A percentile compares a stretch with the other conserved stretches of the same genome.
These are phyloP conservation scores for Cordyceps sp. DNA, from an alignment of 2,329 filamentous ascomycete species.

Conservation along the genomic window DNA sequence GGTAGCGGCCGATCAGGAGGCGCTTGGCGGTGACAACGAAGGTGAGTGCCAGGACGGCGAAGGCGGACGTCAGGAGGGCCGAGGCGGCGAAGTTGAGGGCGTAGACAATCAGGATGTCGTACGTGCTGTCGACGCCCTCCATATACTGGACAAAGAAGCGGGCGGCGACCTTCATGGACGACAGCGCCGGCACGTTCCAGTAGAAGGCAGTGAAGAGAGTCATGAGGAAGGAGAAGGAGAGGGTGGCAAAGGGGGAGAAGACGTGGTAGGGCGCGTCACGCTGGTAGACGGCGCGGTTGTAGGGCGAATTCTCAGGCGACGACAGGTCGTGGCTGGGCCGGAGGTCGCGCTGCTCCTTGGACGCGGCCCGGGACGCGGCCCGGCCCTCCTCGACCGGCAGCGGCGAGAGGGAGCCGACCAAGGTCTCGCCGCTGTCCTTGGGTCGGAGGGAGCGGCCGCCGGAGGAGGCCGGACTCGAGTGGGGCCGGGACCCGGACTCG, in stretches of 20 bases:
- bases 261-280: conserved; percentile 31
- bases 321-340: no score
- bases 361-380: no score
- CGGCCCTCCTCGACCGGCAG: no score
- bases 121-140: conserved; percentile 7
- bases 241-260: conserved; percentile 26
- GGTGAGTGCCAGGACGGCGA: conserved; percentile 24
- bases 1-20: conserved; percentile 30
- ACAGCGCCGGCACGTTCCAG: conserved; percentile 32
- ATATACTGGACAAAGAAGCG: conserved; percentile 10
- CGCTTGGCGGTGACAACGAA: conserved; percentile 31
- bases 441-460: no score
- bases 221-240: conserved; percentile 29
- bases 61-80: conserved; percentile 21
- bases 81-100: conserved; percentile 21
- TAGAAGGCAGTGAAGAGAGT: conserved; percentile 28
- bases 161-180: conserved; percentile 28
- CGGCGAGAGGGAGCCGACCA: no score
- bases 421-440: no score
- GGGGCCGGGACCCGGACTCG: no score
- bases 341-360: no score
- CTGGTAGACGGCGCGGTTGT: conserved; percentile 37
- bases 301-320: conserved; percentile 19
- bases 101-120: conserved; percentile 22
- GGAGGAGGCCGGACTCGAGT: no score